Conservation (phyloP, 176 grass and related monocot genomes). For the bread wheat (Triticum aestivum) region IWGSC_CS_RefSeq_v2.1 NC_057811.1:471302839-471303338, state of each 20-base stretch:
- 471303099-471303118: conserved; percentile 74
- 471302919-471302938: conserved; percentile 75
- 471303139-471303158: neutral
- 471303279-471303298: neutral
- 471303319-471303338: neutral
- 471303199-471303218: too few species aligned
- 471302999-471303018: neutral
- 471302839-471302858: neutral
- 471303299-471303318: neutral
- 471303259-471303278: neutral
- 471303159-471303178: neutral
- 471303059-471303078: conserved; percentile 74
- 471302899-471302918: conserved; percentile 93
- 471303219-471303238: neutral
- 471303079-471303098: conserved; percentile 95
- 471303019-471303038: conserved; percentile 12
- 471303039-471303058: conserved; percentile 55
- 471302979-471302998: neutral
- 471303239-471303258: neutral
- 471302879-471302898: conserved; percentile 82
- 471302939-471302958: conserved; percentile 71
- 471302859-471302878: conserved; percentile 8
- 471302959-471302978: conserved; percentile 59
- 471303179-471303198: neutral
- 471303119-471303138: conserved; percentile 50